Conservation (phyloP, 1,284 basidiomycete species). For the Rugiboletus extremiorientalis region DNA sequence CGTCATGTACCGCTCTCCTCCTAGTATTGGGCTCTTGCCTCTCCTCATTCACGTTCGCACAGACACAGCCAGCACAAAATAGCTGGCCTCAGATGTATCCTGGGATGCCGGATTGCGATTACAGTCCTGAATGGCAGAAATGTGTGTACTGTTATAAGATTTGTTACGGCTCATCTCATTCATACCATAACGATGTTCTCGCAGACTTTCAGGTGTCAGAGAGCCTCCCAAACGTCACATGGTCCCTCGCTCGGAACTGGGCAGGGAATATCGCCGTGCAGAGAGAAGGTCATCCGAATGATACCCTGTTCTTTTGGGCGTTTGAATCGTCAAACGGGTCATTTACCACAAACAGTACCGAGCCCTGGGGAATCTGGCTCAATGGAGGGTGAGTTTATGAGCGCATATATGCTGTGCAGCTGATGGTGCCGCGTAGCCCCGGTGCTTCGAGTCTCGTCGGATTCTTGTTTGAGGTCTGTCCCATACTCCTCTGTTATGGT, state of each 20-base stretch:
- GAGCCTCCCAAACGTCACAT: slow-evolving; percentile 63
- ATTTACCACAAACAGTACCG: slow-evolving; percentile 43
- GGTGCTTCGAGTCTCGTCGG: slow-evolving; percentile 68
- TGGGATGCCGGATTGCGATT: slow-evolving; percentile 41
- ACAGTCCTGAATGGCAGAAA: slow-evolving; percentile 59
- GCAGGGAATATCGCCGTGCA: slow-evolving; percentile 70
- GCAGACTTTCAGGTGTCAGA: slow-evolving; percentile 57
- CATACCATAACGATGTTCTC: no score
- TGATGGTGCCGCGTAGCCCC: slow-evolving; percentile 43
- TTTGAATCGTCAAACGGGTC: slow-evolving; percentile 63
- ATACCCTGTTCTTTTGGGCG: slow-evolving; percentile 73
- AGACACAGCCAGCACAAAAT: slow-evolving; percentile 19
- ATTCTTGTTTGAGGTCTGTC: slow-evolving; percentile 58
- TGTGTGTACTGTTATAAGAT: slow-evolving; percentile 41
- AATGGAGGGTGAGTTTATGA: slow-evolving; percentile 59
- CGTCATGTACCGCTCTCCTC: slow-evolving; percentile 5
- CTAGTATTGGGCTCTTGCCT: background rate
- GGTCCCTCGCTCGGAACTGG: slow-evolving; percentile 53
- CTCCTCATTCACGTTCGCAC: background rate
- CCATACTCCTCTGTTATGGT: no score
- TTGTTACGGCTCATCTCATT: background rate
- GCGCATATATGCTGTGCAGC: background rate
- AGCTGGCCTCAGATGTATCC: slow-evolving; percentile 36
- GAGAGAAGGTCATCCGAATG: slow-evolving; percentile 62
- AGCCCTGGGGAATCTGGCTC: slow-evolving; percentile 77